phyloP scores from a whole-genome alignment of 2,329 filamentous ascomycete genomes.

The Claviceps spartinae region DNA sequence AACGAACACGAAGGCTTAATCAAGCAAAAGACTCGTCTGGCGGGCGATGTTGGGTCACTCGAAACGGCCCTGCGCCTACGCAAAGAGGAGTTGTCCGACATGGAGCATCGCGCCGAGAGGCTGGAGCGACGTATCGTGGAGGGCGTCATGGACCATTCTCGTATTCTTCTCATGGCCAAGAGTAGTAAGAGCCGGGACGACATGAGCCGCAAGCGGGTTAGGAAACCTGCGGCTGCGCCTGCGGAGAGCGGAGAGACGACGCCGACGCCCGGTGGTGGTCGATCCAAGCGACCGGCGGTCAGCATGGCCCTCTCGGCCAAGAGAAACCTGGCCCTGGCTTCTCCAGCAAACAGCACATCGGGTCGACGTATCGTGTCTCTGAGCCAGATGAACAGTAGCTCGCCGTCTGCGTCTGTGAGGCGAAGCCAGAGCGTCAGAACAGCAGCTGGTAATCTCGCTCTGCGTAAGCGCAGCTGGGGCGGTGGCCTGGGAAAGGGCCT shows the following conservation, averaged over 20 bases:
- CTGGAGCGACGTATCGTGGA: conserved; percentile 89
- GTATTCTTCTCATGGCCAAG: conserved; percentile 71
- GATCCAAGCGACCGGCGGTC: conserved; percentile 23
- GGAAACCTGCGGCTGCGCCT: conserved; percentile 22
- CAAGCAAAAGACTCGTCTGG: conserved; percentile 65
- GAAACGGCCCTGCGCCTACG: conserved; percentile 83
- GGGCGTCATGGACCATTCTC: conserved; percentile 90
- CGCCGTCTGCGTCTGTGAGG: conserved; percentile 50
- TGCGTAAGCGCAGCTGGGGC: conserved; percentile 60
- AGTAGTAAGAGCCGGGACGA: conserved; percentile 36
- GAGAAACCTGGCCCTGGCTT: conserved; percentile 26
- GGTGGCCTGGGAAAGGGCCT: conserved; percentile 34
- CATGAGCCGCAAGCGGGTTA: conserved; percentile 45
- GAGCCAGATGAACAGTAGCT: conserved; percentile 75
- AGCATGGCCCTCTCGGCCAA: conserved; percentile 41
- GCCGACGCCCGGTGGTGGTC: conserved; percentile 8
- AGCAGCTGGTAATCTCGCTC: conserved; percentile 33
- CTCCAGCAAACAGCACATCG: conserved; percentile 36
- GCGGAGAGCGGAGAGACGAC: conserved; percentile 5
- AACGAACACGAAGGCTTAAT: conserved; percentile 62
- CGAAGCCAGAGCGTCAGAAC: conserved; percentile 67
- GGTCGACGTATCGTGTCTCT: conserved; percentile 77
- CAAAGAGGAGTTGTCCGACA: conserved; percentile 77
- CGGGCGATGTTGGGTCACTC: conserved; percentile 76
- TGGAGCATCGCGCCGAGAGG: conserved; percentile 79